Evolutionary conservation across 495 filamentous ascomycete genomes (phyloP), one percentile per base, ranked within the genome.

Genomic region (Peziza echinospora): DNA sequence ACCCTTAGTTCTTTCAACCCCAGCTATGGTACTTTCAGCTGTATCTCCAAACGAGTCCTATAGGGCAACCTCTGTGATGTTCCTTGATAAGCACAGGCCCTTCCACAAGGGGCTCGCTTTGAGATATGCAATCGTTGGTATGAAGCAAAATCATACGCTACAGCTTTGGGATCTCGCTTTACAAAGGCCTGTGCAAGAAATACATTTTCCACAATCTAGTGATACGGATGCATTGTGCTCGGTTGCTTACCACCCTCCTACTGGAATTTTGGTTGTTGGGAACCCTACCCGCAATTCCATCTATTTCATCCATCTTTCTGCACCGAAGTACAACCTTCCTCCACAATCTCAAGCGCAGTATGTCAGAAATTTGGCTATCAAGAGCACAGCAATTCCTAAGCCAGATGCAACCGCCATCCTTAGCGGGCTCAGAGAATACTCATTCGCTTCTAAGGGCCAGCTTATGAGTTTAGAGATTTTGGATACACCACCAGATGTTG

Each of bases 91-190:
- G 68, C 74, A 80, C 60, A 78, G 84, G 16, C 82, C 89, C 23
- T 93, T 86, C 60, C 71, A 75, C 60, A 89, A 82, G 62, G 79
- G 79, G 25, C 76, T 77, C 57, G 85, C 91, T 16, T 65, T 91
- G 48, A 73, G 91, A 49, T 99, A 96, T 65, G 76, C 96, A 63
- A 73, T 99, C 49, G 86, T 99, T 44, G 91, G 91, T 49, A 80
- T 94, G 70, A 96, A 94, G 66, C 91, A 96, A 62, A 99, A 99
- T 62, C 91, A 99, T 65, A 89, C 85, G 43, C 76, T 99, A 49
- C 91, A 99, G 67, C 72, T 99, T 47, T 99, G 91, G 91, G 91
- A 99, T 71, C 80, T 99, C 62, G 82, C 81, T 47, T 75, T 99
- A 5, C 77, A 77, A 47, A 93, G 91, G 65, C 79, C 86, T 24